Conservation (phyloP, 345 rosid species). For the Sisymbrium altissimum region DNA sequence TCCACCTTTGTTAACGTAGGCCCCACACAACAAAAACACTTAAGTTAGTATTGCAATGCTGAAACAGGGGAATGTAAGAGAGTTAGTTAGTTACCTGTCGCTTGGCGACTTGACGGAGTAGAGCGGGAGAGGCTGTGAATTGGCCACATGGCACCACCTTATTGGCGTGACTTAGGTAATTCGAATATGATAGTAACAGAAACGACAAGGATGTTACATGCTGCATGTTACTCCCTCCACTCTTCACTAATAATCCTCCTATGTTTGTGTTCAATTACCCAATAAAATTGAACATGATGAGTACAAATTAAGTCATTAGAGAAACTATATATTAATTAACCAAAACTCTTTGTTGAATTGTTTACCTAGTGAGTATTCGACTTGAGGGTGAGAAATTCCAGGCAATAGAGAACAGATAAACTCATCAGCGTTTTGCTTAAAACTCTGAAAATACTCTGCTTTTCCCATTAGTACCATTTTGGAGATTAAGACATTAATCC, state of each 20-base stretch:
- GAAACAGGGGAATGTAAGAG: neutral
- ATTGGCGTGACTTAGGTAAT: slow-evolving; percentile 61
- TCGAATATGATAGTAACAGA: slow-evolving; percentile 75
- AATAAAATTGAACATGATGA: neutral
- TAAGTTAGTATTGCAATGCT: neutral
- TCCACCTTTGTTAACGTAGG: slow-evolving; percentile 72
- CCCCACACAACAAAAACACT: neutral
- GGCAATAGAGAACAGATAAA: slow-evolving; percentile 92
- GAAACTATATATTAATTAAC: neutral
- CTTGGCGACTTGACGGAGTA: slow-evolving; percentile 56
- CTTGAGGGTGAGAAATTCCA: slow-evolving; percentile 80
- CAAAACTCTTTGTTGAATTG: neutral
- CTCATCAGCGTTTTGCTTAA: slow-evolving; percentile 83
- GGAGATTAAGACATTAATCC: slow-evolving; percentile 86
- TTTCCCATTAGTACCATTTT: slow-evolving; percentile 91
- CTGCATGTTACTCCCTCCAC: slow-evolving; percentile 95
- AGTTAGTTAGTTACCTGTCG: slow-evolving; percentile 46
- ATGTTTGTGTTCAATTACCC: neutral
- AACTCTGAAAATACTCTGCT: slow-evolving; percentile 73
- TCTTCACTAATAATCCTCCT: slow-evolving; percentile 90
- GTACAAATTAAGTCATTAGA: neutral
- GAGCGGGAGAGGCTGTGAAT: slow-evolving; percentile 47
- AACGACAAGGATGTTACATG: slow-evolving; percentile 89
- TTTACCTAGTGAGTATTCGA: slow-evolving; percentile 88
- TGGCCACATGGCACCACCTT: slow-evolving; percentile 57